Percentiles rank a stretch among this genome's conserved stretches.
phyloP scores from a whole-genome alignment of 495 filamentous ascomycete genomes.

The Penicillium bovifimosum region DNA sequence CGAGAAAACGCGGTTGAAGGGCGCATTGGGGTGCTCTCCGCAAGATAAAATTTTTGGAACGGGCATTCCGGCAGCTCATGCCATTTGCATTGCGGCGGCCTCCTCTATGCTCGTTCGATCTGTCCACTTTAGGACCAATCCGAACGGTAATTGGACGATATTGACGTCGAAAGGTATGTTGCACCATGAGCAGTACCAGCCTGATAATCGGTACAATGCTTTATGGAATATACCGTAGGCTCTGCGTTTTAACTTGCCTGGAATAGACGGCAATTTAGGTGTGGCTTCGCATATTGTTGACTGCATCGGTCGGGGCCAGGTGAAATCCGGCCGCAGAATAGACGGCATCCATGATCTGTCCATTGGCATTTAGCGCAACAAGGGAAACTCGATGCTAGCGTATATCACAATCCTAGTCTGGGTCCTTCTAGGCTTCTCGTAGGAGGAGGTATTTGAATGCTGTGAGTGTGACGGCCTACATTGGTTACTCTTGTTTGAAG shows the following conservation, averaged over 20 bases:
- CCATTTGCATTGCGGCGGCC: constrained; percentile 34
- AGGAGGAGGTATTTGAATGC: not conserved
- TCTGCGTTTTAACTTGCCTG: constrained; percentile 3
- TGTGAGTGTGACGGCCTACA: not conserved
- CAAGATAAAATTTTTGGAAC: constrained; percentile 37
- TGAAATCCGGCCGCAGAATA: constrained; percentile 24
- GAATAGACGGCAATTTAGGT: constrained; percentile 5
- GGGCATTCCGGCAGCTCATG: constrained; percentile 31
- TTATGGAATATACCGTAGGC: constrained; percentile 22
- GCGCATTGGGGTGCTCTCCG: constrained; percentile 33
- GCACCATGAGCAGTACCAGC: constrained; percentile 25
- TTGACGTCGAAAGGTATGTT: constrained; percentile 15
- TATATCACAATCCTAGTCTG: not conserved
- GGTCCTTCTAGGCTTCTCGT: not conserved
- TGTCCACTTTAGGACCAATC: constrained; percentile 38
- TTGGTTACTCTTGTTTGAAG: too few relatives aligned
- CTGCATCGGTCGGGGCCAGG: constrained; percentile 17
- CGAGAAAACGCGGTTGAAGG: constrained; percentile 12
- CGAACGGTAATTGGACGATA: constrained; percentile 29
- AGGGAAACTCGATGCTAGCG: not conserved
- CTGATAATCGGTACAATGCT: constrained; percentile 18
- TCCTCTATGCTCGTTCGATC: constrained; percentile 39
- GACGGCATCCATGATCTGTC: constrained; percentile 6
- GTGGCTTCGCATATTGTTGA: constrained; percentile 11
- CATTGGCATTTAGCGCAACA: not conserved